phyloP scores from a whole-genome alignment of 192 early-diverging fungal species.

The Coemansia sp. region DNA sequence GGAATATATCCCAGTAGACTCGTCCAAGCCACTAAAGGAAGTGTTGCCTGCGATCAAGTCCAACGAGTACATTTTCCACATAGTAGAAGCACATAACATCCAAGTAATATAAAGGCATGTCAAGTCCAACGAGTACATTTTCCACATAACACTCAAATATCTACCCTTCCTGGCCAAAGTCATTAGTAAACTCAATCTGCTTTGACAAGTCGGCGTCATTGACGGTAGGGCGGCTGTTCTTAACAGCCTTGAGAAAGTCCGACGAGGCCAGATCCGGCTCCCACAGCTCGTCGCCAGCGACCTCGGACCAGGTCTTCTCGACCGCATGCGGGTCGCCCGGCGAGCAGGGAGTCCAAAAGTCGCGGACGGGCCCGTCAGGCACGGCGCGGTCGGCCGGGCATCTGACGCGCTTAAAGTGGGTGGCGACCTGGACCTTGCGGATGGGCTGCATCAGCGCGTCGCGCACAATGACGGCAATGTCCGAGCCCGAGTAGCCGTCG shows the following conservation, averaged over 20 bases:
- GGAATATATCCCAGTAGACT: background rate
- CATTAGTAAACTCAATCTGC: constrained; percentile 89
- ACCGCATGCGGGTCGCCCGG: constrained; percentile 86
- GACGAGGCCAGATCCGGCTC: constrained; percentile 86
- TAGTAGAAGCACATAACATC: background rate
- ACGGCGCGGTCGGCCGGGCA: constrained; percentile 13
- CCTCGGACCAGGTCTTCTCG: constrained; percentile 88
- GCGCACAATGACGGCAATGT: constrained; percentile 91
- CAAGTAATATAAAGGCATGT: too few species aligned
- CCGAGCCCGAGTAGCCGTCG: constrained; percentile 95
- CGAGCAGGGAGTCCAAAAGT: constrained; percentile 89
- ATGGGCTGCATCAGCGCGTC: constrained; percentile 99
- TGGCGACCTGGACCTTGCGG: constrained; percentile 92
- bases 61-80: background rate
- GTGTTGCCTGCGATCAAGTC: background rate
- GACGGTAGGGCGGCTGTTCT: constrained; percentile 79
- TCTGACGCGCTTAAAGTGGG: constrained; percentile 81
- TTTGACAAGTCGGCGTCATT: constrained; percentile 78
- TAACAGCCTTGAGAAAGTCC: constrained; percentile 86
- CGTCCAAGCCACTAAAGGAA: background rate
- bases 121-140: background rate
- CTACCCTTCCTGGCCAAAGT: constrained; percentile 74
- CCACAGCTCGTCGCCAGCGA: constrained; percentile 82
- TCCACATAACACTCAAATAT: background rate
- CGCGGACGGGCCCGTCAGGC: constrained; percentile 19